Evolutionary conservation across 345 rosid genomes (phyloP).

Genomic region (Linum tenue): DNA sequence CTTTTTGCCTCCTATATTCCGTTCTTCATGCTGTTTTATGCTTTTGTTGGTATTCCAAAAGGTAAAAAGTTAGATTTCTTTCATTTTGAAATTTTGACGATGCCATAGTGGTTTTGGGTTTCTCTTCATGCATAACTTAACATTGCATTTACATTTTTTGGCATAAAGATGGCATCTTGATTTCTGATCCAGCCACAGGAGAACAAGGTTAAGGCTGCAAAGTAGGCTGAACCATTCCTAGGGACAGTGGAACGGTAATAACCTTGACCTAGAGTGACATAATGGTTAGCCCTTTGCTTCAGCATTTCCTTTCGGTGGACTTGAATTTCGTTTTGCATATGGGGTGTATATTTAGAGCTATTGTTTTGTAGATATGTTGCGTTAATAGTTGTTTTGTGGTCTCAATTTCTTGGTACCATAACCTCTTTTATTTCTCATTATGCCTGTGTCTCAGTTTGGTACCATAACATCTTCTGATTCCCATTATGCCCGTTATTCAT

Average conservation of each 20-base stretch:
- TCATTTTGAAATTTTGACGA: conserved; percentile 3
- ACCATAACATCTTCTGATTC: background rate
- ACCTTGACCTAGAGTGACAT: background rate
- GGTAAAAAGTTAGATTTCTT: conserved; percentile 31
- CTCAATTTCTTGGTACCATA: background rate
- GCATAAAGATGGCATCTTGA: conserved; percentile 10
- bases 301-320: background rate
- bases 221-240: conserved; percentile 79
- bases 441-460: background rate
- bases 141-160: background rate
- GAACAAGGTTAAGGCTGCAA: conserved; percentile 52
- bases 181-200: conserved; percentile 47
- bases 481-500: no score
- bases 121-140: background rate
- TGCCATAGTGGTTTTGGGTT: background rate
- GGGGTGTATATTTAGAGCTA: background rate
- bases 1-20: no score
- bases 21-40: no score
- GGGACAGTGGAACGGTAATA: conserved; percentile 62
- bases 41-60: conserved; percentile 30
- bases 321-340: background rate
- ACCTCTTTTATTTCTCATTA: no score
- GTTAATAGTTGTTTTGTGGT: background rate
- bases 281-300: background rate
- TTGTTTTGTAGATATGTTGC: background rate